phyloP scores from a whole-genome alignment of 192 early-diverging fungal genomes.

The Podila epigama region DNA sequence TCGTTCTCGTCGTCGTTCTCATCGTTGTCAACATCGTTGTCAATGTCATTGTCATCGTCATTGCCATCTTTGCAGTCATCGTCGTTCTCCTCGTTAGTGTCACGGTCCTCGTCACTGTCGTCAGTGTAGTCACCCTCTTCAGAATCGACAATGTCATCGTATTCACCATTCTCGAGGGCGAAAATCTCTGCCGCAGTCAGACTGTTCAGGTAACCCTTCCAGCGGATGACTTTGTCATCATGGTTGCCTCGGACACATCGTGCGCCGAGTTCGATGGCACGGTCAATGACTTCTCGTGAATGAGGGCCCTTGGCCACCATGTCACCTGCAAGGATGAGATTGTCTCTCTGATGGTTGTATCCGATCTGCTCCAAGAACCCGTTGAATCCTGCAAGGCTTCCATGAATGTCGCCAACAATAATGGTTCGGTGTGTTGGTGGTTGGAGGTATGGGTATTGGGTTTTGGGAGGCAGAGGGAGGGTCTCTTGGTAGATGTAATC shows the following conservation, averaged over 20 bases:
- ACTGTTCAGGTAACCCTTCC: slow-evolving; percentile 58
- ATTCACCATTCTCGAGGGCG: no score
- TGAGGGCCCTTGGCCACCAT: slow-evolving; percentile 69
- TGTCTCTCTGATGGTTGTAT: slow-evolving; percentile 51
- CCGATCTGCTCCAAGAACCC: slow-evolving; percentile 56
- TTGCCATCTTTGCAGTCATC: slow-evolving; percentile 24
- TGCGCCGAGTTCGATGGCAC: slow-evolving; percentile 54
- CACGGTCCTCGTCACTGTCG: no score
- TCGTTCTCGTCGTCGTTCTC: background rate
- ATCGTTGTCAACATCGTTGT: background rate
- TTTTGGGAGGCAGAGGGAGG: background rate
- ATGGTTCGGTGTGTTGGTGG: slow-evolving; percentile 48
- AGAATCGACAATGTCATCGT: no score
- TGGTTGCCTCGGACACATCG: slow-evolving; percentile 77
- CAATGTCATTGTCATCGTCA: background rate
- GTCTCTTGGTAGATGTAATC: slow-evolving; percentile 44
- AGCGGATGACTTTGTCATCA: slow-evolving; percentile 73
- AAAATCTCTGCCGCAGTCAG: slow-evolving; percentile 24
- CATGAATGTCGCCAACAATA: slow-evolving; percentile 79
- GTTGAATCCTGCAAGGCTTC: slow-evolving; percentile 61
- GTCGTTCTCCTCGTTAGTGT: background rate
- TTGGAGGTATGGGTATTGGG: background rate
- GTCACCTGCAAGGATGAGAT: slow-evolving; percentile 73
- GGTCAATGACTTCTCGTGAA: slow-evolving; percentile 62
- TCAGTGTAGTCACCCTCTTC: no score